These are phyloP conservation scores for Stephania japonica DNA, from an alignment of 164 flowering plant species.

Conservation along the genomic window DNA sequence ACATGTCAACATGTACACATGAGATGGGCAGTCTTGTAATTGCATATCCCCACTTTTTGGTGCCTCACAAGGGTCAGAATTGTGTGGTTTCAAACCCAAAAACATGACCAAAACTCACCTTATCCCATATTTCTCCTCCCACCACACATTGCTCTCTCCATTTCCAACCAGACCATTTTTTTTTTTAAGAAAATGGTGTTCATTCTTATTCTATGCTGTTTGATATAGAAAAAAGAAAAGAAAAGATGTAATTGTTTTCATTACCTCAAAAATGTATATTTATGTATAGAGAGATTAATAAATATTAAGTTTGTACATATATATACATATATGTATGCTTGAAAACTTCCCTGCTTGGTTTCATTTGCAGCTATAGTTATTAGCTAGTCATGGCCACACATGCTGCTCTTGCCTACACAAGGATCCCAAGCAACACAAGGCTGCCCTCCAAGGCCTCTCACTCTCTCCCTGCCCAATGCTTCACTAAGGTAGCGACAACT, in stretches of 20 bases:
- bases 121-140: constrained; percentile 3
- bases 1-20: too few relatives aligned
- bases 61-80: neutral
- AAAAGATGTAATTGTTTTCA: neutral
- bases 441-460: constrained; percentile 48
- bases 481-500: constrained; percentile 44
- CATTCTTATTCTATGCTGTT: neutral
- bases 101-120: neutral
- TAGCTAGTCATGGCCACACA: constrained; percentile 62
- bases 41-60: neutral
- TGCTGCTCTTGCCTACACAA: constrained; percentile 87
- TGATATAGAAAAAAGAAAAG: neutral
- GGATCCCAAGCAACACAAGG: constrained; percentile 60
- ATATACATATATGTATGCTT: constrained; percentile 9
- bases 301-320: neutral
- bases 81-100: neutral
- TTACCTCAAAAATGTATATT: too few relatives aligned
- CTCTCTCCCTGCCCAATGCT: constrained; percentile 52
- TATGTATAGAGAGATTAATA: neutral
- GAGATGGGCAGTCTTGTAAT: neutral
- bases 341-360: constrained; percentile 12
- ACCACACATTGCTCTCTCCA: constrained; percentile 8
- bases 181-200: too few relatives aligned
- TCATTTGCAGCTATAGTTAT: constrained; percentile 36
- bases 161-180: neutral